phyloP scores from a whole-genome alignment of 2,329 filamentous ascomycete species.

The Aspergillus pseudonomiae region DNA sequence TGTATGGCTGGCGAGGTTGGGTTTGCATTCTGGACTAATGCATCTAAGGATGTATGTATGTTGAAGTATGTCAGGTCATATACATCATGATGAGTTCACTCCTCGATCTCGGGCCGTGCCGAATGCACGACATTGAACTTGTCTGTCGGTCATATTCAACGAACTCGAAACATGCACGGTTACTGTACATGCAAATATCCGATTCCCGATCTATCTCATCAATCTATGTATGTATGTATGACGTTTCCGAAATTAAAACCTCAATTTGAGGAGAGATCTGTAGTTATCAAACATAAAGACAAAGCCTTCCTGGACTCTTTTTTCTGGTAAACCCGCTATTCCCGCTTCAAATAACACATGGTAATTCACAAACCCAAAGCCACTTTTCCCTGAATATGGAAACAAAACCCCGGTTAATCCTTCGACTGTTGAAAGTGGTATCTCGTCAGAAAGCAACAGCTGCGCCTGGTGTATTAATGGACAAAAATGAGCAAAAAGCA shows the following conservation, averaged over 20 bases:
- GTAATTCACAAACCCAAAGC: conserved; percentile 3
- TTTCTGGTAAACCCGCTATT: conserved; percentile 20
- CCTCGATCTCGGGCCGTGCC: not conserved
- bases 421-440: conserved; percentile 21
- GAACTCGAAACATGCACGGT: not conserved
- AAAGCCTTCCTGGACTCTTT: conserved; percentile 8
- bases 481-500: conserved; percentile 13
- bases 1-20: too few relatives aligned
- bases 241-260: conserved; percentile 2
- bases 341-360: conserved; percentile 24
- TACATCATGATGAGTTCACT: conserved; percentile 1
- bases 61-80: too few relatives aligned
- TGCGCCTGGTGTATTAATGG: conserved; percentile 22
- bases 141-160: not conserved
- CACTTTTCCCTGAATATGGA: conserved; percentile 15
- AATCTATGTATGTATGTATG: not conserved
- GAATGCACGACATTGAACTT: not conserved
- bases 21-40: too few relatives aligned
- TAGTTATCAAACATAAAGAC: conserved; percentile 2
- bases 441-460: conserved; percentile 21
- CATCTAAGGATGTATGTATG: not conserved
- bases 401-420: conserved; percentile 18
- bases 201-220: not conserved
- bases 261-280: not conserved
- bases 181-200: not conserved